Evolutionary conservation across 495 filamentous ascomycete genomes (phyloP).

Genomic region (Neurospora sp.): DNA sequence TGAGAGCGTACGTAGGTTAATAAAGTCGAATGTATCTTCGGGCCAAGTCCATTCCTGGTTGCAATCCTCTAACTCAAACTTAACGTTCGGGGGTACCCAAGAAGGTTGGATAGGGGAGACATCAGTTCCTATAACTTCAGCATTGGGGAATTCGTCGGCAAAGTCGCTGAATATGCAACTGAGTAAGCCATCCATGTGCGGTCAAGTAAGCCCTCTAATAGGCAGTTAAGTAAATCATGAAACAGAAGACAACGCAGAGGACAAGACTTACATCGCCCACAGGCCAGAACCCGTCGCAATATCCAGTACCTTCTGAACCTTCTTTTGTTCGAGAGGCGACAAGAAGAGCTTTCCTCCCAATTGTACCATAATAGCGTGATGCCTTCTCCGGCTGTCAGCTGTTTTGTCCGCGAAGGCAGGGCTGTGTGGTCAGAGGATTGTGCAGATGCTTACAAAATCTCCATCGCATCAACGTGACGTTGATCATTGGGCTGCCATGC

Average conservation of each 20-base stretch:
- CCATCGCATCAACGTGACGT: conserved; percentile 18
- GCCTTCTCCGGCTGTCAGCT: neutral
- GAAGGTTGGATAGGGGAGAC: conserved; percentile 45
- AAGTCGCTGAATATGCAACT: conserved; percentile 4
- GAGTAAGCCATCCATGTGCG: neutral
- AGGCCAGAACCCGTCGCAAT: conserved; percentile 53
- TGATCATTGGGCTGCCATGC: conserved; percentile 29
- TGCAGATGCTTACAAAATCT: conserved; percentile 14
- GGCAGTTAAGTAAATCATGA: accelerated
- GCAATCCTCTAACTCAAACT: conserved; percentile 47
- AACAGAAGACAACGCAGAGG: neutral
- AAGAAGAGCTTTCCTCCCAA: conserved; percentile 33
- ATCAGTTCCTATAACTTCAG: conserved; percentile 51
- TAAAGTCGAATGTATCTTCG: conserved; percentile 48
- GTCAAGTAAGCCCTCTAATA: neutral
- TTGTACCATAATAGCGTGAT: neutral
- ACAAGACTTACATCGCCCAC: conserved; percentile 35
- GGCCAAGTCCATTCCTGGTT: conserved; percentile 42
- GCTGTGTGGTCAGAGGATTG: neutral
- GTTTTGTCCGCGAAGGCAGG: neutral
- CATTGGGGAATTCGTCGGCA: conserved; percentile 39
- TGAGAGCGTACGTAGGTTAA: conserved; percentile 47
- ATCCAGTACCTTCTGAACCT: conserved; percentile 45
- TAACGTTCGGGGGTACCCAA: conserved; percentile 37
- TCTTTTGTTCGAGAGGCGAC: conserved; percentile 31